Percentiles rank a stretch among this genome's conserved stretches.
These are phyloP conservation scores for Coprinopsis cinerea DNA, from an alignment of 768 basidiomycete species.

Conservation along the genomic window DNA sequence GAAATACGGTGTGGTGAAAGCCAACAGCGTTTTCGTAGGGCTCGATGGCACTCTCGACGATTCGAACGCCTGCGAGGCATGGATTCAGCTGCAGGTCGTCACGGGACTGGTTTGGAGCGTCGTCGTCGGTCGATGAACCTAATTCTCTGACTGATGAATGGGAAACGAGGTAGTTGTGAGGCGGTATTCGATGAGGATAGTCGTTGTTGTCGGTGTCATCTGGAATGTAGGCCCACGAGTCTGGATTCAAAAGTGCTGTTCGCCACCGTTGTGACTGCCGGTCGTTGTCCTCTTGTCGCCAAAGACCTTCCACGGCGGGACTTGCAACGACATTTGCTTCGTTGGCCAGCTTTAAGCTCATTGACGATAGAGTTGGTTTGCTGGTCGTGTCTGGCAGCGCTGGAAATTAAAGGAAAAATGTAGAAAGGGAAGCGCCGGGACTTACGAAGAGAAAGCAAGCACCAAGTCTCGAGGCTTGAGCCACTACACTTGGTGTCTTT, in stretches of 20 bases:
- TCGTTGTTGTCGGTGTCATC: not conserved
- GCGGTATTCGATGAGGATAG: not conserved
- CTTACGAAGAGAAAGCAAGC: constrained; percentile 9
- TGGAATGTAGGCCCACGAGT: not conserved
- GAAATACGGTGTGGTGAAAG: constrained; percentile 25
- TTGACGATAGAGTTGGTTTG: not conserved
- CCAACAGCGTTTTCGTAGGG: constrained; percentile 41
- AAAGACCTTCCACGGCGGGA: not conserved
- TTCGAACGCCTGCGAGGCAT: constrained; percentile 33
- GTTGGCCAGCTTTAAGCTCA: not conserved
- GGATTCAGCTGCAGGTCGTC: constrained; percentile 25
- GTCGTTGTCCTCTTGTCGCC: not conserved
- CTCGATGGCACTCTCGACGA: constrained; percentile 28
- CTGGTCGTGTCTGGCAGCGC: constrained; percentile 1
- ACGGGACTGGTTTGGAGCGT: not conserved
- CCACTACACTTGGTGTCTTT: constrained; percentile 6
- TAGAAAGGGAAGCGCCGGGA: not conserved
- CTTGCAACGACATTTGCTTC: not conserved
- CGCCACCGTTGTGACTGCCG: not conserved
- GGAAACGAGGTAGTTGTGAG: constrained; percentile 4
- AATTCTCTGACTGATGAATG: not conserved
- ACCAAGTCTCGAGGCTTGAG: constrained; percentile 6
- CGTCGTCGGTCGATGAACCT: not conserved
- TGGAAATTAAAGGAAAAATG: not conserved
- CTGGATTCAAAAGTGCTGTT: not conserved